Conservation (phyloP, 352 stramenopile genomes). For the Pythium phragmiticola region DNA sequence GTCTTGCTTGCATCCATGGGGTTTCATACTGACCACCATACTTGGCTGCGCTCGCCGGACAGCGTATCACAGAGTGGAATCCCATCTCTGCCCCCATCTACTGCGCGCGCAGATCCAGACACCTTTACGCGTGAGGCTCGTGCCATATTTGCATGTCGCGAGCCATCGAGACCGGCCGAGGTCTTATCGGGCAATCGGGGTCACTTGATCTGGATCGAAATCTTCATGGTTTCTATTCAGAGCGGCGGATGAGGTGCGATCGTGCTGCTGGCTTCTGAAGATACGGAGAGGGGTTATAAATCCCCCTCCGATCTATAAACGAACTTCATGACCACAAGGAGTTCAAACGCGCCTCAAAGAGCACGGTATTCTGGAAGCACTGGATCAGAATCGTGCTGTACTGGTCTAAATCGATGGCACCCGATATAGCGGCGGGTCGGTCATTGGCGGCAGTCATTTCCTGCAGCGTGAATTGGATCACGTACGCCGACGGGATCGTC, state of each 20-base stretch:
- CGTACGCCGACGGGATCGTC: conserved; percentile 20
- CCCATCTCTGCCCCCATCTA: no score
- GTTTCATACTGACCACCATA: no score
- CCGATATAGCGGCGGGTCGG: background rate
- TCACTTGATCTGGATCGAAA: background rate
- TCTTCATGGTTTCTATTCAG: conserved; percentile 1
- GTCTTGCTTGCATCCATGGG: no score
- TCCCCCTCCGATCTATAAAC: background rate
- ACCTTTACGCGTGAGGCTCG: background rate
- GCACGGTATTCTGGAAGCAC: conserved; percentile 22
- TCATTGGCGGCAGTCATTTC: conserved; percentile 11
- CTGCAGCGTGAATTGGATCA: conserved; percentile 25
- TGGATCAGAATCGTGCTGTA: conserved; percentile 15
- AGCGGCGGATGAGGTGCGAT: conserved; percentile 15
- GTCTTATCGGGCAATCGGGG: conserved; percentile 3
- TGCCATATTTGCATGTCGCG: background rate
- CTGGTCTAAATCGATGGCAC: conserved; percentile 20
- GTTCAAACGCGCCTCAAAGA: conserved; percentile 23
- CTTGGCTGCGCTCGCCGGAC: no score
- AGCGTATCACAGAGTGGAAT: no score
- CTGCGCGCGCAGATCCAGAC: no score
- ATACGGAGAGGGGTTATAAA: background rate
- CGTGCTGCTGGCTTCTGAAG: background rate
- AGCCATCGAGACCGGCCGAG: background rate
- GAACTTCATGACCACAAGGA: conserved; percentile 17